Evolutionary conservation across 257 asterid genomes (phyloP), one percentile per base, ranked within the genome.

Genomic region (Primulina huaijiensis): DNA sequence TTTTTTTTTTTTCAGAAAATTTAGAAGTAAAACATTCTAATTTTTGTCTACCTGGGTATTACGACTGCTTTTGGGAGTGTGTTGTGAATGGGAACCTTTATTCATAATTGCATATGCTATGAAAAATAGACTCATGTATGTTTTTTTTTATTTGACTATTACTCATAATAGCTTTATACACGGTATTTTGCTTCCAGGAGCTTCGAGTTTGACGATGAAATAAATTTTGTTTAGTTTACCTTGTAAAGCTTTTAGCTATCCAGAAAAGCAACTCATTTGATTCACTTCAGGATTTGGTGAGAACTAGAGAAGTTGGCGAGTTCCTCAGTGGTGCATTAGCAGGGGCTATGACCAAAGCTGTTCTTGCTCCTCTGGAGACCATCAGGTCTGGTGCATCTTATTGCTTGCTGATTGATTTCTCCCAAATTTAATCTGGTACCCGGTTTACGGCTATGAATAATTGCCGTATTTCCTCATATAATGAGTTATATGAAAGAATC

Each of bases 311-410:
- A 86, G 95, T 79, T 30, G 87, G 87, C 3, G 98, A 90, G 87
- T 92, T 92, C 79, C 84, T 90, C 57, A 92, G 97, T 68, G 98
- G 97, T 76, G 97, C 98, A 61, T 76, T 92, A 74, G 97, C 97
- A 3, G 97, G 97, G 73, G 96, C 98, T 65, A 90, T 90, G 98
- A 92, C 97, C 68, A 92, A 92, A 84, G 97, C 98, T 40, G 80
- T 87, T 76, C 97, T 92, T 58, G 98, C 97, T 75, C 98, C 98
- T 68, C 94, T 92, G 12, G 98, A 92, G 79, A 92, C 98, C 75
- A 92, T 92, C 89, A 89, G 98, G 98, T 92, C 58, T 29, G 30
- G 6, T 43, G 9, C 52, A 19, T 40, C 35, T 12, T 20, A 69
- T 75, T 63, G 38, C 62, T 20, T 53, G 37, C 55, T 72, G 7